Conservation (phyloP, 2,329 filamentous ascomycete species). For the Pseudogymnoascus sp. region DNA sequence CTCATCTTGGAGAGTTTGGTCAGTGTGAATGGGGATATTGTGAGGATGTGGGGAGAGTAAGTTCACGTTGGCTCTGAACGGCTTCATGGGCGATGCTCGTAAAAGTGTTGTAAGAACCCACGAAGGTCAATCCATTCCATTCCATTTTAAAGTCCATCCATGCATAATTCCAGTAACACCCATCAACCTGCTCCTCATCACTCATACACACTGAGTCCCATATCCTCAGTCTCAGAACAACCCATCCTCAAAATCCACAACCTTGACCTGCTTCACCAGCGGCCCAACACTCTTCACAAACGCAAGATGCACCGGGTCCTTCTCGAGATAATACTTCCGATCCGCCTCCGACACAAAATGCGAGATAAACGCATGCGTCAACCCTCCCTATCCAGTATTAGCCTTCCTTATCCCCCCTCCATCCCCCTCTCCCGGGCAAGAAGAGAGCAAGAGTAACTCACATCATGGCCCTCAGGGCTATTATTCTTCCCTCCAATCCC, state of each 20-base stretch:
- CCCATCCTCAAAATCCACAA: conserved; percentile 52
- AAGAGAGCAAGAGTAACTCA: conserved; percentile 28
- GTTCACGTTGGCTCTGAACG: not conserved
- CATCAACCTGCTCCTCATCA: not conserved
- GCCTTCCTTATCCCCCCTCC: not conserved
- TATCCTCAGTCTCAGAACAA: conserved; percentile 31
- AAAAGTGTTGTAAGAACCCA: not conserved
- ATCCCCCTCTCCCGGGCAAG: not conserved
- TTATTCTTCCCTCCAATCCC: conserved; percentile 52
- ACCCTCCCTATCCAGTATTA: conserved; percentile 39
- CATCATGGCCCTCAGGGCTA: conserved; percentile 51
- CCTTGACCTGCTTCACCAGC: conserved; percentile 43
- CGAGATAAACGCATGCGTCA: conserved; percentile 61
- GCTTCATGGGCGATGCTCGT: not conserved
- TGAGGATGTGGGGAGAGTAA: not conserved
- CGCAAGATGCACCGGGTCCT: conserved; percentile 53
- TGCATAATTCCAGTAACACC: not conserved
- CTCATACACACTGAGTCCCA: not conserved
- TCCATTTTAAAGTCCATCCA: not conserved
- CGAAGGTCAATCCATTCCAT: conserved; percentile 6
- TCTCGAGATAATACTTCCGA: conserved; percentile 56
- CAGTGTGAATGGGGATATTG: not conserved
- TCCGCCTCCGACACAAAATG: conserved; percentile 57
- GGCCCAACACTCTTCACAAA: conserved; percentile 45
- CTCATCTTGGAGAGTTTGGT: not conserved